phyloP scores from a whole-genome alignment of 1,139 yeast genomes.

The Hyphopichia buzzinii region DNA sequence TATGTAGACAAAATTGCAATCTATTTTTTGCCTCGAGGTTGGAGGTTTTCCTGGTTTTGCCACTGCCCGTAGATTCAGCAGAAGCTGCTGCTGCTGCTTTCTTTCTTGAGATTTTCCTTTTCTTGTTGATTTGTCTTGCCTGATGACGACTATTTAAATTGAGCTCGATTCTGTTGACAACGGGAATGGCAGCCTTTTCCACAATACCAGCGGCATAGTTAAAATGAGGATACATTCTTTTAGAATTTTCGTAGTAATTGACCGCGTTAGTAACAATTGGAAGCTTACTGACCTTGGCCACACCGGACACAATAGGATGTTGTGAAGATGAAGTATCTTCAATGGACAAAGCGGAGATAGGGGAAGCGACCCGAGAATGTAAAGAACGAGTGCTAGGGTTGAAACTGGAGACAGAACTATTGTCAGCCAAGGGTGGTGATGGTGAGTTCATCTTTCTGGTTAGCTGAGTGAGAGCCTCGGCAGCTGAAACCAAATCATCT shows the following conservation, averaged over 20 bases:
- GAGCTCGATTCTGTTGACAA: constrained; percentile 50
- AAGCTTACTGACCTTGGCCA: constrained; percentile 42
- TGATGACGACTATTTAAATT: constrained; percentile 42
- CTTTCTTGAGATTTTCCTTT: constrained; percentile 16
- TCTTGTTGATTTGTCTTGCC: constrained; percentile 24
- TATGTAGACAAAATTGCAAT: constrained; percentile 68
- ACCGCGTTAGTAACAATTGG: constrained; percentile 59
- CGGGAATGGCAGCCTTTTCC: constrained; percentile 61
- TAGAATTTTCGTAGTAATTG: constrained; percentile 55
- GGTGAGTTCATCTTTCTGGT: constrained; percentile 16
- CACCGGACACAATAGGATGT: constrained; percentile 46
- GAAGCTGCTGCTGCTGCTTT: neutral
- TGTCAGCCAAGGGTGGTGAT: constrained; percentile 2
- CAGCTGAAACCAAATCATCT: constrained; percentile 37
- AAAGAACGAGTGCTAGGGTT: constrained; percentile 9
- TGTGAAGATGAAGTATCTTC: constrained; percentile 13
- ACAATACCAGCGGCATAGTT: constrained; percentile 67
- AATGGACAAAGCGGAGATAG: constrained; percentile 13
- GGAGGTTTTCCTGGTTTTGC: constrained; percentile 19
- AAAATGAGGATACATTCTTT: constrained; percentile 54
- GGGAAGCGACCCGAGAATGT: constrained; percentile 13
- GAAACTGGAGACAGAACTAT: neutral
- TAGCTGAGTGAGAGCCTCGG: constrained; percentile 41
- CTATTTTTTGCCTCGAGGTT: constrained; percentile 69
- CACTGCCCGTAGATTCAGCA: constrained; percentile 2